phyloP scores from a whole-genome alignment of 2,329 filamentous ascomycete species.

The Dichotomopilus funicola region DNA sequence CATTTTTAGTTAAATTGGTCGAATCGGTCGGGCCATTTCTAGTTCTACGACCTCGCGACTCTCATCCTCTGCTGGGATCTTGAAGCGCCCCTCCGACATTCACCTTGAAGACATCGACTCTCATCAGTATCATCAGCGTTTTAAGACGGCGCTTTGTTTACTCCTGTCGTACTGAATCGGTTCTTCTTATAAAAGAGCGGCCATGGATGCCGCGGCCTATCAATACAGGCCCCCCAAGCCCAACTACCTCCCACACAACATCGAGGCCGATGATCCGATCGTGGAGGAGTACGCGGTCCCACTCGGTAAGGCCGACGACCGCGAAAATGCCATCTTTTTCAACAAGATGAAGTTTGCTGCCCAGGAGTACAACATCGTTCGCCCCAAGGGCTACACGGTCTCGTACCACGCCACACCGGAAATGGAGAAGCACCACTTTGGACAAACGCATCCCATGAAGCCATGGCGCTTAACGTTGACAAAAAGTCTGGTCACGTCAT shows the following conservation, averaged over 20 bases:
- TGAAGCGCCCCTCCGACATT: no score
- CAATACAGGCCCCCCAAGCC: conserved; percentile 49
- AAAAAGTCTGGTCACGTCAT: conserved; percentile 88
- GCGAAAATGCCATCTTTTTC: conserved; percentile 51
- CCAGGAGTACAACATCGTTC: conserved; percentile 62
- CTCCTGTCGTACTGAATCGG: no score
- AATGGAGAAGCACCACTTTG: conserved; percentile 96
- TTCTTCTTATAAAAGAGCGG: not conserved
- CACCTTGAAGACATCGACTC: no score
- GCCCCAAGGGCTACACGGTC: conserved; percentile 80
- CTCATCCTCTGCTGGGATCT: no score
- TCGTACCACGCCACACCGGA: conserved; percentile 94
- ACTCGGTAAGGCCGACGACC: conserved; percentile 44
- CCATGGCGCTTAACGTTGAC: conserved; percentile 94
- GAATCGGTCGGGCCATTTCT: no score
- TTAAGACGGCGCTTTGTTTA: no score
- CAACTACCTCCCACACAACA: conserved; percentile 53
- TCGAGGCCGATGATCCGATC: conserved; percentile 43
- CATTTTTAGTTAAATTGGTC: no score
- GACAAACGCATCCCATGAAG: conserved; percentile 97
- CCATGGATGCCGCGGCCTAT: conserved; percentile 43
- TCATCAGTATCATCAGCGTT: no score
- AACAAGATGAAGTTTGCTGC: conserved; percentile 52
- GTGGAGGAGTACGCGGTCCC: conserved; percentile 47
- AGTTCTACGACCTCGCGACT: no score